Evolutionary conservation across 306 rosid genomes (phyloP).

Genomic region (Leucaena leucocephala): DNA sequence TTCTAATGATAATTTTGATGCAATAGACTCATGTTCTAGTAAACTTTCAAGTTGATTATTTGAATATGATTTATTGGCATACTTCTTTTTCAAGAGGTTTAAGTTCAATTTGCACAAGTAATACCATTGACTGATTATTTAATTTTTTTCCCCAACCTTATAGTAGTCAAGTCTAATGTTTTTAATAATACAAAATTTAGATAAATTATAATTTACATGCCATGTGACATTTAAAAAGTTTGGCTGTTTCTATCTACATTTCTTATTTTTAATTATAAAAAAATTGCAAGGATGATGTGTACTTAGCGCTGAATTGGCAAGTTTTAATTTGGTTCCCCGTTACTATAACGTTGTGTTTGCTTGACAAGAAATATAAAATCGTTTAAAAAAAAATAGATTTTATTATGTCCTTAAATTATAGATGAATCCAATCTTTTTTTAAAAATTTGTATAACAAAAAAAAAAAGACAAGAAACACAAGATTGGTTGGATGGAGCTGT

Average conservation of each 20-base stretch:
- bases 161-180: neutral
- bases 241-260: neutral
- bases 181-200: neutral
- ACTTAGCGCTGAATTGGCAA: neutral
- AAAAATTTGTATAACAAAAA: too few species aligned
- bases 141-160: neutral
- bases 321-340: neutral
- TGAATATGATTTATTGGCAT: neutral
- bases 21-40: neutral
- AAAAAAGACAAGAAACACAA: too few species aligned
- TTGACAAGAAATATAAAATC: too few species aligned
- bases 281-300: neutral
- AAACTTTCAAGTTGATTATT: neutral
- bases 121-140: neutral
- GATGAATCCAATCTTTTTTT: too few species aligned
- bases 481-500: neutral
- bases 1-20: neutral
- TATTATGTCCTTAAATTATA: too few species aligned
- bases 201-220: neutral
- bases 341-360: neutral
- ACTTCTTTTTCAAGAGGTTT: neutral
- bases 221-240: neutral
- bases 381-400: too few species aligned
- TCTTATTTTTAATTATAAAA: neutral
- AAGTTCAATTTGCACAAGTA: neutral